A percentile compares a stretch with the other conserved stretches of the same genome.
Conservation (phyloP, 2,329 filamentous ascomycete genomes). For the Ilyonectria sp. region DNA sequence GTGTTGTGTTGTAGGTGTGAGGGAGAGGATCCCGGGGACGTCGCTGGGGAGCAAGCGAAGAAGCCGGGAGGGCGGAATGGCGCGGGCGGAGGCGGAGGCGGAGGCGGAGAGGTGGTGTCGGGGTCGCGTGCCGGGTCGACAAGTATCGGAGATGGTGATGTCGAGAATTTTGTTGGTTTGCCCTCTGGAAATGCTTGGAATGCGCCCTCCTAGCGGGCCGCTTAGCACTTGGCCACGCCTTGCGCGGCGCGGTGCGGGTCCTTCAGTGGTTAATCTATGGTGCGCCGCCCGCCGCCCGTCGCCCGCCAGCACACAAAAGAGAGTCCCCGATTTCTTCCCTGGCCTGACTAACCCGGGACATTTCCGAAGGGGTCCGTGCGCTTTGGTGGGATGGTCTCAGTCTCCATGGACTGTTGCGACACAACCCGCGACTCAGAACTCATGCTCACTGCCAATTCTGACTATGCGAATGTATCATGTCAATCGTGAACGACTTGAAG, state of each 20-base stretch:
- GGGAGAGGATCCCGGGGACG: constrained; percentile 3
- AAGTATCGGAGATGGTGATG: constrained; percentile 24
- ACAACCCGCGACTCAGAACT: no score
- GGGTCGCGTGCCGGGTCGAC: constrained; percentile 30
- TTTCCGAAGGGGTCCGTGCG: constrained; percentile 12
- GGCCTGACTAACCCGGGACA: constrained; percentile 12
- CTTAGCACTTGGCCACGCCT: not conserved
- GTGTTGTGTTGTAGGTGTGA: not conserved
- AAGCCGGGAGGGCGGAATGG: constrained; percentile 1
- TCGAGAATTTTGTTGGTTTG: constrained; percentile 31
- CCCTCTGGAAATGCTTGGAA: constrained; percentile 19
- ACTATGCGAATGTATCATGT: no score
- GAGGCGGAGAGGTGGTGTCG: constrained; percentile 8
- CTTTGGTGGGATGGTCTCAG: no score
- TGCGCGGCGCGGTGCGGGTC: constrained; percentile 5
- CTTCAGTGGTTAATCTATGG: constrained; percentile 16
- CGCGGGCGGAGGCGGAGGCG: not conserved
- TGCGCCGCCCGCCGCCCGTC: not conserved
- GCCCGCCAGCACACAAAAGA: not conserved
- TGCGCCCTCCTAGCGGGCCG: constrained; percentile 21
- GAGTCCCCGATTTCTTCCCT: not conserved
- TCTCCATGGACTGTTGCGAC: not conserved
- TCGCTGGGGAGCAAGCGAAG: constrained; percentile 6
- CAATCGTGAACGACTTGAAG: no score
- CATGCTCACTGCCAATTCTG: no score